Evolutionary conservation across 2,329 filamentous ascomycete genomes (phyloP), one percentile per base, ranked within the genome.

Genomic region (Arthroderma uncinatum): DNA sequence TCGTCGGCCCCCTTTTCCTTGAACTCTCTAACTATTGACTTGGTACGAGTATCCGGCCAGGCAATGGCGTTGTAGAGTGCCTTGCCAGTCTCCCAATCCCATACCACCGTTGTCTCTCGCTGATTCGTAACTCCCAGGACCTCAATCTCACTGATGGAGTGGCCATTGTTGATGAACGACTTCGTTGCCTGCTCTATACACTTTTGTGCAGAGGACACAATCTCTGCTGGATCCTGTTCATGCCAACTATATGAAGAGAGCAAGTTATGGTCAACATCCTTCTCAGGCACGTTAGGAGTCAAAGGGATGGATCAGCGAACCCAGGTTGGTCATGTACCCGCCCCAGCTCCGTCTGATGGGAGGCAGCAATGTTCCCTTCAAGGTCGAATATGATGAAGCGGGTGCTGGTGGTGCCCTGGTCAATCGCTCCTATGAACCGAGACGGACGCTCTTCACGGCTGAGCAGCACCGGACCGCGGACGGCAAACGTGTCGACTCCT

Each of bases 341-440:
- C 62, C 83, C 82, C 67, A 95, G 91, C 70, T 94, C 89, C 62
- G 91, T 83, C 73, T 95, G 90, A 69, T 95, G 89, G 64, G 83
- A 85, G 37, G 87, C 89, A 47, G 93, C 81, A 2, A 87, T 87
- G 59, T 86, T 83, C 57, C 90, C 89, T 42, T 81, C 75, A 62
- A 82, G 83, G 72, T 95, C 84, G 74, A 95, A 95, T 68, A 96
- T 91, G 64, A 95, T 81, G 73, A 95, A 95, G 37, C 90, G 82
- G 34, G 89, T 88, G 59, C 87, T 92, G 33, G 90, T 95, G 10
- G 90, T 95, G 58, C 90, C 90, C 67, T 94, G 89, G 68, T 95
- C 90, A 68, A 95, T 91, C 64, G 87, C 88, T 59, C 89, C 90
- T 60, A 95, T 85, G 66, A 88, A 95, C n/a, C 58, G 55, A 30